These are phyloP conservation scores for Cetradonia linearis DNA, from an alignment of 495 filamentous ascomycete species.

Conservation along the genomic window DNA sequence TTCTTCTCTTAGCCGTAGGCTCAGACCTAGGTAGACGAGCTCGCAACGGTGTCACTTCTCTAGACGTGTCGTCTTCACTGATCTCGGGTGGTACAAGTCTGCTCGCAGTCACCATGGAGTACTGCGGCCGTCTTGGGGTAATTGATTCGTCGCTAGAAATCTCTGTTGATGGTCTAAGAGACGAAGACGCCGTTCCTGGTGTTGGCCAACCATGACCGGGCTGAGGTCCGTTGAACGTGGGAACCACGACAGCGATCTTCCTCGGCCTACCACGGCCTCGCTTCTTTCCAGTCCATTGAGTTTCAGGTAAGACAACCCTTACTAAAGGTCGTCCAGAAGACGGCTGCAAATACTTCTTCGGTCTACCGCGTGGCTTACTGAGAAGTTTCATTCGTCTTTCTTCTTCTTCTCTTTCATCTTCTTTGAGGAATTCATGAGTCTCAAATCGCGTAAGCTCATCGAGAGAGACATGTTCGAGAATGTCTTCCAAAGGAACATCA, in stretches of 20 bases:
- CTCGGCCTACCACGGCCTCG: background rate
- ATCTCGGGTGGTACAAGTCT: conserved; percentile 9
- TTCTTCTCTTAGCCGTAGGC: background rate
- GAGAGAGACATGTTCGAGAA: conserved; percentile 13
- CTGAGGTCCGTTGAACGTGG: conserved; percentile 20
- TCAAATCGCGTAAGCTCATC: conserved; percentile 16
- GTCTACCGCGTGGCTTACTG: conserved; percentile 13
- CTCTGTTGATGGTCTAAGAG: background rate
- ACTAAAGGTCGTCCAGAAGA: background rate
- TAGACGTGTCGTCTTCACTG: background rate
- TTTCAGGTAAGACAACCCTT: background rate
- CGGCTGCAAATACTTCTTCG: background rate
- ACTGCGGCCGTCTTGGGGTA: conserved; percentile 2
- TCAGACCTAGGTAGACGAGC: background rate
- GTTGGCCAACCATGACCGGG: background rate
- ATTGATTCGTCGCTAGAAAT: background rate
- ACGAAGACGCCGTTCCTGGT: background rate
- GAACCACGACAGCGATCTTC: background rate
- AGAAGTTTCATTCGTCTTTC: background rate
- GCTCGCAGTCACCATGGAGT: conserved; percentile 21
- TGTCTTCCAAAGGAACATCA: conserved; percentile 12
- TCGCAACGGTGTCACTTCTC: background rate
- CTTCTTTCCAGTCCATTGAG: background rate
- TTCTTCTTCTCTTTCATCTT: conserved; percentile 14
- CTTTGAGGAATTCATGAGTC: conserved; percentile 12